Evolutionary conservation across 345 rosid species (phyloP), one percentile per base, ranked within the genome.

Genomic region (Brassica nigra): DNA sequence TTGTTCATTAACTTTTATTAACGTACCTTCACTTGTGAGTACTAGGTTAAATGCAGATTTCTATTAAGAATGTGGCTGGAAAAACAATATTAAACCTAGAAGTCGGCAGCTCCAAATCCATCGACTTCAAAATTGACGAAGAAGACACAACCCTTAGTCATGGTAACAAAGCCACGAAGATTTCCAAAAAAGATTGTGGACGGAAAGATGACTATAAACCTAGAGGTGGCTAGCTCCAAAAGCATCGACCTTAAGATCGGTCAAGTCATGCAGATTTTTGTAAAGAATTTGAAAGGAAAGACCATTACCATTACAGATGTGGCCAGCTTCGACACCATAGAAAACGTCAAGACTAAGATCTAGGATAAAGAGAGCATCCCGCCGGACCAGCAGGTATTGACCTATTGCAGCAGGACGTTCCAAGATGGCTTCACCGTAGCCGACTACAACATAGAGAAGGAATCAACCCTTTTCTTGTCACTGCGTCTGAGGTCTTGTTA

Each of bases 171-270:
- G 14, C 14, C 31, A 11, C 33, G 30, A 10, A 59, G 64, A 59
- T 59, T 27, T 27, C 33, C 14, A 59, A 27, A 11, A 61, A 61
- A 28, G 16, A 61, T 29, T 61, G 30, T 61, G 16, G 65, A 28
- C 28, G 65, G 15, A 61, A 61, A 61, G 15, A 61, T 61, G 34
- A 61, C 15, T 11, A 62, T 14, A 62, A 62, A 12, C 66, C 36
- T 62, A 62, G 66, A 29, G 59, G 59, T 18, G 59, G 72, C n/a
- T 68, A 67, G 54, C 55, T 67, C 55, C 6, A 42, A 39, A 42
- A 44, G 12, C 58, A 67, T 67, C 34, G 16, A 14, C 23, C 59
- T 44, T 10, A 44, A 5, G 34, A 44, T 68, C 7, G 31, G 12
- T 58, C 9, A 37, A 72, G 2, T 1, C 30, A 44, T 29, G 18